Evolutionary conservation across 2,329 filamentous ascomycete genomes (phyloP).

Genomic region (Fusarium acutatum): DNA sequence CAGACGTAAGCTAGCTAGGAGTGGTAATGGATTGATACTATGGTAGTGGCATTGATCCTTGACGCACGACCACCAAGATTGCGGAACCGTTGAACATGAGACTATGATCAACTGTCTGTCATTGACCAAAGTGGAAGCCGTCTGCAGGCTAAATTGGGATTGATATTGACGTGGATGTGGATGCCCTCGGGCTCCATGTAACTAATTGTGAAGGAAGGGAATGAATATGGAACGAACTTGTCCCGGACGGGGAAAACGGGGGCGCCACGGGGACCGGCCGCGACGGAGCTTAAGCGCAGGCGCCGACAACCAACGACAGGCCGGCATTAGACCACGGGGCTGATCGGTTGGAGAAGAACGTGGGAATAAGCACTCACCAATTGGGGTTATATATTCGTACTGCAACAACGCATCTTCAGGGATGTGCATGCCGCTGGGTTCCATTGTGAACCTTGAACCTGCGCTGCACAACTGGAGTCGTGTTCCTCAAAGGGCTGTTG

Average conservation of each 20-base stretch:
- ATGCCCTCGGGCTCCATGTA: conserved; percentile 12
- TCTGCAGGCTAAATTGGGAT: conserved; percentile 28
- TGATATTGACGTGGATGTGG: conserved; percentile 20
- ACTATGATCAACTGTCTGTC: conserved; percentile 1
- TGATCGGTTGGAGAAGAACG: conserved; percentile 52
- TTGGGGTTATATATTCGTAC: conserved; percentile 60
- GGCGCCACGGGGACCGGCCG: conserved; percentile 40
- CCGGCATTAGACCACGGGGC: conserved; percentile 56
- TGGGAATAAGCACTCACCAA: conserved; percentile 59
- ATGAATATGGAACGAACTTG: conserved; percentile 28
- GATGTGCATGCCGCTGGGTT: conserved; percentile 54
- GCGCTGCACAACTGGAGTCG: conserved; percentile 28
- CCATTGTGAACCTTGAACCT: conserved; percentile 46
- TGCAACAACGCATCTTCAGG: conserved; percentile 56
- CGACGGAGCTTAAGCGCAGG: conserved; percentile 37
- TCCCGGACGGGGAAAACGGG: conserved; percentile 37
- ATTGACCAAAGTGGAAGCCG: conserved; percentile 15
- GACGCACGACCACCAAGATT: conserved; percentile 5
- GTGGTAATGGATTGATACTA: conserved; percentile 11
- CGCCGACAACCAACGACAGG: conserved; percentile 56
- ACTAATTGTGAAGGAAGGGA: not conserved
- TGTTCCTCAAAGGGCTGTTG: conserved; percentile 22
- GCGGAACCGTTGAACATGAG: conserved; percentile 15
- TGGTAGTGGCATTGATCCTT: conserved; percentile 3
- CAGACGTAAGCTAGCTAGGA: not conserved